A percentile compares a stretch with the other conserved stretches of the same genome.
Conservation (phyloP, 192 early-diverging fungal species). For the Physocladia obscura region DNA sequence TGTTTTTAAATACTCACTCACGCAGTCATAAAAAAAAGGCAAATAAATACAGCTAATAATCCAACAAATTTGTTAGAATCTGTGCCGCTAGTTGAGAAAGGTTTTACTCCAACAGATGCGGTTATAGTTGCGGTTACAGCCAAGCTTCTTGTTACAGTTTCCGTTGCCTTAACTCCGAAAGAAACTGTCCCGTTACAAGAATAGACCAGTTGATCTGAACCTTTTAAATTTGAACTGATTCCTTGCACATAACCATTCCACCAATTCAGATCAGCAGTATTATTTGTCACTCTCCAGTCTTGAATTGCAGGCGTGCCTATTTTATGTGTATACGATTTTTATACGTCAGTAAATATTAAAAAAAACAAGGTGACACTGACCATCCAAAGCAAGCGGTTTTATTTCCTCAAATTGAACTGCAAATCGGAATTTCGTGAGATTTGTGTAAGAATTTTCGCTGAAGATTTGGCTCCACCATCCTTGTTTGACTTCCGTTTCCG, state of each 20-base stretch:
- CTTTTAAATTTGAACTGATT: slow-evolving; percentile 2
- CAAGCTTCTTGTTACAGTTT: no score
- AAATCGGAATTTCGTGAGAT: slow-evolving; percentile 36
- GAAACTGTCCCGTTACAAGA: slow-evolving; percentile 5
- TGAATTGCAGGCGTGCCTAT: slow-evolving; percentile 11
- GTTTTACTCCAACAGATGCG: no score
- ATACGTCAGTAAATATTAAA: no score
- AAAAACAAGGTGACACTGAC: not conserved
- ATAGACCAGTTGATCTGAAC: slow-evolving; percentile 14
- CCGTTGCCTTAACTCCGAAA: not conserved
- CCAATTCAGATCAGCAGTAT: slow-evolving; percentile 5
- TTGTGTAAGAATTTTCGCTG: not conserved
- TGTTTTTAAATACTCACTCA: no score
- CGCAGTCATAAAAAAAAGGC: no score
- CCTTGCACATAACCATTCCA: slow-evolving; percentile 16
- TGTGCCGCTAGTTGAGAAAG: no score
- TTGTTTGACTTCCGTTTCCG: not conserved
- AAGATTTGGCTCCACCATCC: not conserved
- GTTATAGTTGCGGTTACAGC: no score
- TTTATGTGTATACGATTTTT: no score
- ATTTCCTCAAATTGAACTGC: slow-evolving; percentile 46
- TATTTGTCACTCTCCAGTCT: slow-evolving; percentile 27
- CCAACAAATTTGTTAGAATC: no score
- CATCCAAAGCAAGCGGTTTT: slow-evolving; percentile 30
- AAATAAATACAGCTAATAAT: no score